These are phyloP conservation scores for Tuber indicum DNA, from an alignment of 495 filamentous ascomycete species.

Conservation along the genomic window DNA sequence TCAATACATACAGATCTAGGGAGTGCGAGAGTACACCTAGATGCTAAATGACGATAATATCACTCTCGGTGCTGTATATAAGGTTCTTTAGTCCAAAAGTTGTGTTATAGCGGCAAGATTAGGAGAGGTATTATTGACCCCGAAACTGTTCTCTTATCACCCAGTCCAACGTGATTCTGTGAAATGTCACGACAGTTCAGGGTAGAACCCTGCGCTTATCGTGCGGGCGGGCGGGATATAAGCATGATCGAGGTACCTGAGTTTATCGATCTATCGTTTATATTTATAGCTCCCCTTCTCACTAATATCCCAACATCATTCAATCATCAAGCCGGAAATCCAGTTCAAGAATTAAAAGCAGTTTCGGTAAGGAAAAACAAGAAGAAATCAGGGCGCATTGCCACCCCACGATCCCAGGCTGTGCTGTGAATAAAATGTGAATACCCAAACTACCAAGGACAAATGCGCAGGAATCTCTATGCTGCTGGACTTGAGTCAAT, in stretches of 20 bases:
- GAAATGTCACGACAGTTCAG: neutral
- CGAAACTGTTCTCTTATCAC: neutral
- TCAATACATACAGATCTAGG: neutral
- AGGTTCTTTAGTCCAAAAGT: neutral
- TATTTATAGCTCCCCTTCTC: neutral
- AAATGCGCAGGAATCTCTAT: neutral
- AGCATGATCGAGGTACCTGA: neutral
- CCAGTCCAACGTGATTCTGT: neutral
- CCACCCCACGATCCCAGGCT: neutral
- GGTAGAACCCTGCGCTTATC: neutral
- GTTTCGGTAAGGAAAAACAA: neutral
- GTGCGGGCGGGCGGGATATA: neutral
- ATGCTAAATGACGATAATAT: neutral
- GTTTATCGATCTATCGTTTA: neutral
- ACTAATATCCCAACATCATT: neutral
- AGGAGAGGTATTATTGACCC: neutral
- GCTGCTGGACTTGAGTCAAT: neutral
- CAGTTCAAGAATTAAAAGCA: neutral
- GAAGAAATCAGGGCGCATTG: neutral
- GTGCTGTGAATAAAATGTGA: neutral
- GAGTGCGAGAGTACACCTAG: no score
- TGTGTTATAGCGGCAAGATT: neutral
- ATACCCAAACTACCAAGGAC: neutral
- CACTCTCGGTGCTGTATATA: neutral
- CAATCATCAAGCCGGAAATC: neutral